Evolutionary conservation across 2,329 filamentous ascomycete genomes (phyloP), one percentile per base, ranked within the genome.

Genomic region (Gnomoniopsis sp.): DNA sequence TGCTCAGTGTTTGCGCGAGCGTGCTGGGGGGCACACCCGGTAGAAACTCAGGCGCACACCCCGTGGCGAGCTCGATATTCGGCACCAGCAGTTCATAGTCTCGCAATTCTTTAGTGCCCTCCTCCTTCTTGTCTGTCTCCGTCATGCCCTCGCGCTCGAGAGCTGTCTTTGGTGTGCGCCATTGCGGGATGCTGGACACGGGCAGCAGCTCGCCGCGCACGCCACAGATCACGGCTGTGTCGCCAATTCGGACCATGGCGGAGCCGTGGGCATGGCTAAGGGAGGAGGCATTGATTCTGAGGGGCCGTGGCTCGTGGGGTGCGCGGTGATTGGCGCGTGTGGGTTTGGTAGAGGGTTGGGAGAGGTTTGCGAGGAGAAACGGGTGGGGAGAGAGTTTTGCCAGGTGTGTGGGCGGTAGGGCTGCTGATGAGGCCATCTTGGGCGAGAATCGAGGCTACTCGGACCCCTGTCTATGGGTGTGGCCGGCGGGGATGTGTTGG

Each of bases 181-280:
- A 88, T 66, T 85, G 86, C 50, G 88, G 87, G 60, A 96, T 90
- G 70, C 91, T 86, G 52, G 83, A 81, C 2, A 89, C 87, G 50
- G 87, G 80, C 26, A 99, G 79, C 7, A 96, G 87, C 75, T 99
- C 95, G 54, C 83, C 93, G 48, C 93, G 86, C 21, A 99, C 86
- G 58, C 93, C 95, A 70, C 93, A 97, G 41, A 99, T 93, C n/a
- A 93, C 91, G 1, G 91, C 92, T 1, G 93, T 98, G 72, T 96
- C 91, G 49, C 95, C 95, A 53, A 90, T 79, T 38, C 95, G 86
- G 52, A 98, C 89, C 0, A 98, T 88, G 1, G 93, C 89, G 67
- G 91, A 96, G 53, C 95, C 95, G 70, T 96, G 88, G 57, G 91
- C 89, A 72, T 99, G 92, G 0, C 91, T 90, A 52, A 99, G 79